Conservation (phyloP, 2,329 filamentous ascomycete genomes). For the Aspergillus sp. region DNA sequence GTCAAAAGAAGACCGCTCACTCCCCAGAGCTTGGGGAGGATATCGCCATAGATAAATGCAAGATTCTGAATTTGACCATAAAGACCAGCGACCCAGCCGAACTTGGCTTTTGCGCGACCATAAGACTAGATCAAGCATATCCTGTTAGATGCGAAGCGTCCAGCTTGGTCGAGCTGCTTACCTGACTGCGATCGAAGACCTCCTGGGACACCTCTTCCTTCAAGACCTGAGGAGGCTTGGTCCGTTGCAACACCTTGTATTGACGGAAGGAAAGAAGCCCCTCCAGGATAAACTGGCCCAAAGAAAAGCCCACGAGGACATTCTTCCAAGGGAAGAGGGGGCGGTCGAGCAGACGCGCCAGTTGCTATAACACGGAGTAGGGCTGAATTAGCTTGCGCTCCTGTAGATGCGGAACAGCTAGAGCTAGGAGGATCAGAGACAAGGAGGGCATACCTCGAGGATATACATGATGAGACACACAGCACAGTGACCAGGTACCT, state of each 20-base stretch:
- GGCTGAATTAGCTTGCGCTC: background rate
- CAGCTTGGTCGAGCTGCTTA: constrained; percentile 30
- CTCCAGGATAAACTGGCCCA: constrained; percentile 89
- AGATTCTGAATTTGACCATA: constrained; percentile 87
- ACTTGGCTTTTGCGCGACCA: constrained; percentile 92
- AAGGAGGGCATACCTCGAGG: constrained; percentile 30
- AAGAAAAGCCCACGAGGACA: constrained; percentile 89
- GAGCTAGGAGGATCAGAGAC: background rate
- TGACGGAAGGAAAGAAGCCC: constrained; percentile 86
- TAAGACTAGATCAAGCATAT: constrained; percentile 62
- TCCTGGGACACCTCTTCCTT: constrained; percentile 83
- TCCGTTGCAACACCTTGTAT: constrained; percentile 80
- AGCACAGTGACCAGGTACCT: constrained; percentile 16
- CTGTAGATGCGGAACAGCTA: background rate
- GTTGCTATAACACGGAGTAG: constrained; percentile 49
- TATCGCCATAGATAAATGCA: constrained; percentile 83
- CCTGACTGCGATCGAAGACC: constrained; percentile 91
- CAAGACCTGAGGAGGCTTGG: constrained; percentile 79
- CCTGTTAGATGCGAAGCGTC: background rate
- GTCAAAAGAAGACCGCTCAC: constrained; percentile 74
- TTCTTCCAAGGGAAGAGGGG: constrained; percentile 97
- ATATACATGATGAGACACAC: constrained; percentile 32
- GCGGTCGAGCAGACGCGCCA: constrained; percentile 83
- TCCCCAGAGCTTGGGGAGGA: constrained; percentile 87
- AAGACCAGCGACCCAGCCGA: constrained; percentile 75